phyloP scores from a whole-genome alignment of 164 flowering plant species.

The Hamamelis virginiana region DNA sequence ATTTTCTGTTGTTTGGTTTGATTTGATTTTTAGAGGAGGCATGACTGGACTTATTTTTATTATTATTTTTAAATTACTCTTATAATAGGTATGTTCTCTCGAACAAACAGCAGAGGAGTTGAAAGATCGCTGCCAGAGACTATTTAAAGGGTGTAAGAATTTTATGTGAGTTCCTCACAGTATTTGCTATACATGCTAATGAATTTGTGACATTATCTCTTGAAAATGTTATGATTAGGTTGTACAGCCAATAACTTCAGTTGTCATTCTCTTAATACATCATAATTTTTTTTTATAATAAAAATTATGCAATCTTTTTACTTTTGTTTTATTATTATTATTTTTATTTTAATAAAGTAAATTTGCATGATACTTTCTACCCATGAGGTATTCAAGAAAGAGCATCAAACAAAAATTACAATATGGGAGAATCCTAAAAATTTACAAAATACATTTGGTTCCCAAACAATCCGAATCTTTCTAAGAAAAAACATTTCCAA shows the following conservation, averaged over 20 bases:
- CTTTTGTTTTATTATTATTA: no score
- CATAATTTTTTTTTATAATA: no score
- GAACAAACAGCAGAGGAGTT: slow-evolving; percentile 72
- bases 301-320: no score
- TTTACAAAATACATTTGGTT: no score
- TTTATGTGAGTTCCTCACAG: slow-evolving; percentile 52
- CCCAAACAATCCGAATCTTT: no score
- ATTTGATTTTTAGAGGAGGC: not conserved
- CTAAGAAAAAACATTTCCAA: no score
- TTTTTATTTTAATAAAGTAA: no score
- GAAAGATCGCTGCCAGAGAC: slow-evolving; percentile 77
- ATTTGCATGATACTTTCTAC: no score
- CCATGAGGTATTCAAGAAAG: no score
- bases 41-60: not conserved
- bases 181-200: not conserved
- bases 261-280: no score
- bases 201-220: not conserved
- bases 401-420: no score
- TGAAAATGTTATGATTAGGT: not conserved
- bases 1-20: not conserved
- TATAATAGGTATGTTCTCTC: slow-evolving; percentile 54
- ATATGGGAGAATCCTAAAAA: no score
- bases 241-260: not conserved
- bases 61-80: not conserved
- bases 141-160: slow-evolving; percentile 69